These are phyloP conservation scores for Saccharomyces hybrid DNA, from an alignment of 1,139 yeast genomes.

Conservation along the genomic window DNA sequence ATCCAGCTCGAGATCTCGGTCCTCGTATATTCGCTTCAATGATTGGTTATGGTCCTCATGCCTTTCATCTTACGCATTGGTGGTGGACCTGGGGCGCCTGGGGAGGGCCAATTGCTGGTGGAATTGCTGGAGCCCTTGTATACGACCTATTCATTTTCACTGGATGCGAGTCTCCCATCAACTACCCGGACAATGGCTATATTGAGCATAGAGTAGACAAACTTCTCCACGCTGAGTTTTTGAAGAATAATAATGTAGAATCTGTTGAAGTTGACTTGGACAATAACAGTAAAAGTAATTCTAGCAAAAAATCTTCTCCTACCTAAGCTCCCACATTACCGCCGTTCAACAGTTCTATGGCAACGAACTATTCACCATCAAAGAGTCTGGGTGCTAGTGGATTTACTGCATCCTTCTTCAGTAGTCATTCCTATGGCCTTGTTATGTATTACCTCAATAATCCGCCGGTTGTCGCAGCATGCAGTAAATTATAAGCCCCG, in stretches of 20 bases:
- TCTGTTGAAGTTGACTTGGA: not conserved
- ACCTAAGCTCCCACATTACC: not conserved
- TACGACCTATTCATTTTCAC: too few species aligned
- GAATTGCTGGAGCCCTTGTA: too few species aligned
- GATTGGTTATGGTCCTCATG: too few species aligned
- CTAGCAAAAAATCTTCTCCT: conserved; percentile 3
- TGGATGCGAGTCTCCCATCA: too few species aligned
- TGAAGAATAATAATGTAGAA: not conserved
- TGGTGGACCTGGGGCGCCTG: too few species aligned
- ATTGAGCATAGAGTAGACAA: too few species aligned
- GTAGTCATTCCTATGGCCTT: not conserved
- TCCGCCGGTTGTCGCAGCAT: not conserved
- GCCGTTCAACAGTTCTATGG: not conserved
- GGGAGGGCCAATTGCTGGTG: too few species aligned
- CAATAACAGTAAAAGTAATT: conserved; percentile 5
- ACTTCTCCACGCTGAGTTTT: not conserved
- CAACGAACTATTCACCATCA: not conserved
- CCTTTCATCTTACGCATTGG: too few species aligned
- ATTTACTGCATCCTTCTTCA: not conserved
- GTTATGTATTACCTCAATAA: not conserved
- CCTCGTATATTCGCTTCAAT: too few species aligned
- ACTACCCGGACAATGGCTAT: too few species aligned
- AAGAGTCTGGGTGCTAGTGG: not conserved
- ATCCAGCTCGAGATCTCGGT: too few species aligned
- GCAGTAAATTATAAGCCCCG: not conserved